These are phyloP conservation scores for Penicillium malachiteum DNA, from an alignment of 495 filamentous ascomycete species.

Conservation along the genomic window DNA sequence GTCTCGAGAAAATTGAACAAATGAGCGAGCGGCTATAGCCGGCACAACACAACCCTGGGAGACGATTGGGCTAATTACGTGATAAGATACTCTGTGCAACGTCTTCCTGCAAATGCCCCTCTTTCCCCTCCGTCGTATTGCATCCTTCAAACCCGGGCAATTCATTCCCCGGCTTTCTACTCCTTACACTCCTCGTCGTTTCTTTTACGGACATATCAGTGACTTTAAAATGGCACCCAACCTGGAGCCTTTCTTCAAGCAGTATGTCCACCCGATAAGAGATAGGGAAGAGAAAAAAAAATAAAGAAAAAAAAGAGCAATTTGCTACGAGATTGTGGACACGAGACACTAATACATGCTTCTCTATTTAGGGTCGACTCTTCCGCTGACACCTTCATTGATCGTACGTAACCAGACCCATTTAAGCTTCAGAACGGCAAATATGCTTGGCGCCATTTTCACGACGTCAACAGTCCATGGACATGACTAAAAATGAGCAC, in stretches of 20 bases:
- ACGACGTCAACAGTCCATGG: not conserved
- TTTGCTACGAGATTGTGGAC: no score
- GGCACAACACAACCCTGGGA: constrained; percentile 3
- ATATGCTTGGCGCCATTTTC: not conserved
- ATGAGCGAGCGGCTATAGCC: constrained; percentile 16
- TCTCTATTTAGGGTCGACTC: constrained; percentile 63
- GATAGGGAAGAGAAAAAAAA: not conserved
- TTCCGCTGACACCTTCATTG: constrained; percentile 80
- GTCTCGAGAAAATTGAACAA: no score
- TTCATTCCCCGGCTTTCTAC: constrained; percentile 23
- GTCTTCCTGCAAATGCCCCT: constrained; percentile 37
- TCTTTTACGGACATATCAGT: constrained; percentile 46
- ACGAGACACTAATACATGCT: constrained; percentile 5
- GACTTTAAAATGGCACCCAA: constrained; percentile 75
- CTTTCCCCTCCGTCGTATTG: constrained; percentile 38
- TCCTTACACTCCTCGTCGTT: constrained; percentile 27
- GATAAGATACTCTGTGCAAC: constrained; percentile 22
- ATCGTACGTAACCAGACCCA: constrained; percentile 53
- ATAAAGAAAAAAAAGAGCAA: not conserved
- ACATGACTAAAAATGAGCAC: not conserved
- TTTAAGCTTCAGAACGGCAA: not conserved
- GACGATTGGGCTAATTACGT: constrained; percentile 27
- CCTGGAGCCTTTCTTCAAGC: constrained; percentile 78
- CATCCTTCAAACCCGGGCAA: constrained; percentile 27
- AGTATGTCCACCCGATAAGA: constrained; percentile 46